A percentile compares a stretch with the other conserved stretches of the same genome.
Conservation (phyloP, 2,329 filamentous ascomycete species). For the Falciphora oryzae region DNA sequence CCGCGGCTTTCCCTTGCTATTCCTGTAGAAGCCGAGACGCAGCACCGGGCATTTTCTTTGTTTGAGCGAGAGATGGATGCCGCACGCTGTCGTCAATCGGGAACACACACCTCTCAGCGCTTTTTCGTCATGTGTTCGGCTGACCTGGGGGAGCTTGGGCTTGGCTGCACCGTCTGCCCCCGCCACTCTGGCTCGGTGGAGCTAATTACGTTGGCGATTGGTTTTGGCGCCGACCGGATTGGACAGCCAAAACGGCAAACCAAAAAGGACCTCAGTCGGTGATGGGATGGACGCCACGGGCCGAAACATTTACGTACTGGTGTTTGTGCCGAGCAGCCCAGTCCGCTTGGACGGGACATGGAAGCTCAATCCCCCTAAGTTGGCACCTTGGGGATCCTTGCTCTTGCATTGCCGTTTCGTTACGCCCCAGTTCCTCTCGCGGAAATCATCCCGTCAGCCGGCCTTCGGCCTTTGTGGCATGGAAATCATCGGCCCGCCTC, state of each 20-base stretch:
- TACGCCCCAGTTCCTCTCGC: not conserved
- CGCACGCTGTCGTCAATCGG: conserved; percentile 1
- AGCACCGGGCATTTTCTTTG: not conserved
- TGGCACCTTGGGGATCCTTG: not conserved
- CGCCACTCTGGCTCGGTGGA: not conserved
- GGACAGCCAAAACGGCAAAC: not conserved
- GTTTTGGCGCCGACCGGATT: not conserved
- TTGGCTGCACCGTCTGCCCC: too few relatives aligned
- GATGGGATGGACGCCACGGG: not conserved
- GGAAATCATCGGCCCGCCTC: not conserved
- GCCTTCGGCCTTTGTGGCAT: not conserved
- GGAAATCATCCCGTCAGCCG: not conserved
- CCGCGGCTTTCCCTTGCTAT: not conserved
- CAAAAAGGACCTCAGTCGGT: not conserved
- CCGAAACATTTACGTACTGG: not conserved
- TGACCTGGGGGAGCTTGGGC: not conserved
- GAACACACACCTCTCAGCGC: not conserved
- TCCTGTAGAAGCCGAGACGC: not conserved
- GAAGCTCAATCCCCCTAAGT: not conserved
- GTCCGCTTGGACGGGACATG: too few relatives aligned
- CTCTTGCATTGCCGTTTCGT: not conserved
- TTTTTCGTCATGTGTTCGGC: not conserved
- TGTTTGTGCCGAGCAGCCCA: not conserved
- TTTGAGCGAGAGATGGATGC: not conserved
- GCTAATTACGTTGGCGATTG: not conserved